Evolutionary conservation across 176 grass and related monocot genomes (phyloP), one percentile per base, ranked within the genome.

Genomic region (Themeda triandra): DNA sequence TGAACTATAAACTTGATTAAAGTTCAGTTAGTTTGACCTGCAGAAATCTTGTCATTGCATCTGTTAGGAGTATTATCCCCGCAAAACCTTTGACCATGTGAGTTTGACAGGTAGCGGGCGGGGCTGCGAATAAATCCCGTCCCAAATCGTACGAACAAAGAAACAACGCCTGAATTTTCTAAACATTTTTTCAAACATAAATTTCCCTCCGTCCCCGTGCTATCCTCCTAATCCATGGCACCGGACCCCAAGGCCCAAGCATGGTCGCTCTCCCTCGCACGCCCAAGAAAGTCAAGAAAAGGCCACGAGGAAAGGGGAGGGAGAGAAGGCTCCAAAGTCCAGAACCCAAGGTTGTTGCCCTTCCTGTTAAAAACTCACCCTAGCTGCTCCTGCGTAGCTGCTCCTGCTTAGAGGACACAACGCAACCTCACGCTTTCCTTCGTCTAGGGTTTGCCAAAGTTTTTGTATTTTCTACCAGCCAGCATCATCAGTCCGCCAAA

Each of bases 281-380:
- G 62, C 70, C 88, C 53, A 66, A 85, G 71, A 84, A 80, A n/a
- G n/a, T n/a, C n/a, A n/a, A 88, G 14, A 85, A 81, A 87, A 69
- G 76, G 69, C 73, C 81, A 91, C 86, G 53, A 71, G 71, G 88
- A 94, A 90, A 75, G 54, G 74, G 54, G 19, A 82, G 63, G 92
- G 77, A 75, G 83, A 89, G 80, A 88, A 88, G 88, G 79, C 86
- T 94, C 86, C 86, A 92, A 94, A 89, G 53, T 71, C 80, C 76
- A 70, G 25, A 74, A 39, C 88, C 85, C 78, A n/a, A n/a, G n/a
- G n/a, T n/a, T n/a, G n/a, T n/a, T n/a, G n/a, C n/a, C n/a, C n/a
- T n/a, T n/a, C n/a, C 33, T 51, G 48, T 51, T 51, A 51, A 51
- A 54, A 54, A 54, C 51, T 54, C 48, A 19, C 17, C 48, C 66